Evolutionary conservation across 345 rosid genomes (phyloP).

Genomic region (Murraya koenigii): DNA sequence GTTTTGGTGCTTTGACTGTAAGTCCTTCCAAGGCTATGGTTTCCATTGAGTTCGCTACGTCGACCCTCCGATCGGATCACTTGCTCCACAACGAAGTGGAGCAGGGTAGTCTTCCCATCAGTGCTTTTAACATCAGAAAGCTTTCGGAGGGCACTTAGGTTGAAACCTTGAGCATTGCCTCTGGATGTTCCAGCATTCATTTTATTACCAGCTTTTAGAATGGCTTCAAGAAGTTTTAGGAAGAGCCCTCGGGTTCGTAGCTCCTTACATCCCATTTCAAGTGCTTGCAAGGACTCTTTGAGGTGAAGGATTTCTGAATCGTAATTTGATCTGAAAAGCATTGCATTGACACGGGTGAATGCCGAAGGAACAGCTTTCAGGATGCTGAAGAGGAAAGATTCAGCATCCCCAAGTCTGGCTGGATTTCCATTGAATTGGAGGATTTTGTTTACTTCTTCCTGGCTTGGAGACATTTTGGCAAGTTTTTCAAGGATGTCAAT

Average conservation of each 20-base stretch:
- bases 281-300: conserved; percentile 51
- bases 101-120: conserved; percentile 75
- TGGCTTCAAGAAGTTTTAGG: conserved; percentile 79
- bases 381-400: conserved; percentile 55
- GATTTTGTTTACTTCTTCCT: conserved; percentile 60
- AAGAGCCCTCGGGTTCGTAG: conserved; percentile 64
- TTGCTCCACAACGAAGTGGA: conserved; percentile 79
- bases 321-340: conserved; percentile 69
- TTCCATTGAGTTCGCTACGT: conserved; percentile 27
- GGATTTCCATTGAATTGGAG: conserved; percentile 53
- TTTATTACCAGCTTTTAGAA: conserved; percentile 80
- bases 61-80: conserved; percentile 68
- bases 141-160: conserved; percentile 58
- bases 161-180: conserved; percentile 84
- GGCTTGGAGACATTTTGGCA: conserved; percentile 56
- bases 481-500: conserved; percentile 72
- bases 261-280: conserved; percentile 62
- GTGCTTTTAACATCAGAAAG: conserved; percentile 75
- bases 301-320: conserved; percentile 55
- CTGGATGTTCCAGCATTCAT: conserved; percentile 89
- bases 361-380: conserved; percentile 73
- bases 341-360: conserved; percentile 52
- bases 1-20: conserved; percentile 1
- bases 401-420: conserved; percentile 63
- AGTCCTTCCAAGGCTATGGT: conserved; percentile 20